Base-by-base conservation (phyloP, 768 basidiomycete species). In the Macrocybe gigantea region DNA sequence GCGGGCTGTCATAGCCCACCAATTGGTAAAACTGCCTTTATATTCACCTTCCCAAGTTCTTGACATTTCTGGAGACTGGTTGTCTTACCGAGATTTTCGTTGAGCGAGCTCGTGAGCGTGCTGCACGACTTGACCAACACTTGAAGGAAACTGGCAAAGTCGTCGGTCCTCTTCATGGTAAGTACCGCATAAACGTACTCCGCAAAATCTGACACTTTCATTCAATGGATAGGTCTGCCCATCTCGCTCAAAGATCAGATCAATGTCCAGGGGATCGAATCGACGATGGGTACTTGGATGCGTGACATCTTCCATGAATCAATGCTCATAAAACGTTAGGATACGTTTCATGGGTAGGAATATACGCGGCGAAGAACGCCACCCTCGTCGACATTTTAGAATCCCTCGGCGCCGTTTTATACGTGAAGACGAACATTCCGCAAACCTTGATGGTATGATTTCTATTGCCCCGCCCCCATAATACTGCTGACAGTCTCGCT, bases 21-120 rank as follows among this genome's bases (percentile, higher is more conserved):
- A 90, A 55, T 59, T 90, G 12, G 86, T 87, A 48, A 57, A 7
- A 33, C 44, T n/a, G 10, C 14, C 30, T 31, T 39, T 22, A 22
- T 22, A 22, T 22, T 22, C 22, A 22, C 42, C 13, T 30, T 2
- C 5, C 15, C 42, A 13, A 13, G 35, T 32, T 9, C 42, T 44
- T 5, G 29, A 32, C 22, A 5, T n/a, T 44, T 13, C 29, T 34
- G 35, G 55, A 88, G 86, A 81, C 80, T 6, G 90, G 90, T 55
- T 91, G 90, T 60, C 59, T 92, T 34, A 91, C 88, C 0, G 88
- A 91, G 61, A 81, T 89, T 11, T 89, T 87, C 55, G 75, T 89
- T 45, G 84, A 90, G 14, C 72, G 75, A 4, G 90, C 85, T 0
- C 67, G 88, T 4, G 66, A 62, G 8, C 72, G 81, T 8, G 90